These are phyloP conservation scores for Xerocomellus intermedius DNA, from an alignment of 768 basidiomycete species.

Conservation along the genomic window DNA sequence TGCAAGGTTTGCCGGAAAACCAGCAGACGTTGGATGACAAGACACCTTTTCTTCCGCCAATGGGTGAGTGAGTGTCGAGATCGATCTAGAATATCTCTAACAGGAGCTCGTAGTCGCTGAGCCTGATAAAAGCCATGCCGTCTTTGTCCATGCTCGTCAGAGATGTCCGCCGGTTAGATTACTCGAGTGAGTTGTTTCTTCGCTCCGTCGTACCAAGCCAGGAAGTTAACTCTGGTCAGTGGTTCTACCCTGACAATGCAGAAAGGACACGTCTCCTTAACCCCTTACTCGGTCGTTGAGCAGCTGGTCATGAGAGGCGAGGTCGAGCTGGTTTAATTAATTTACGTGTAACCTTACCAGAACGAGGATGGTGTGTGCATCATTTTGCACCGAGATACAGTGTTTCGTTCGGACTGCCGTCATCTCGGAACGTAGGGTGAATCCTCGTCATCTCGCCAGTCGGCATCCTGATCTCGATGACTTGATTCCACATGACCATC, in stretches of 20 bases:
- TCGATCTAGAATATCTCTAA: background rate
- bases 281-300: conserved; percentile 75
- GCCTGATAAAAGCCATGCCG: conserved; percentile 73
- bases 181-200: conserved; percentile 56
- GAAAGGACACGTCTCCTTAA: conserved; percentile 78
- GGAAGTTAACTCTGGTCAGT: conserved; percentile 35
- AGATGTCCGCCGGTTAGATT: conserved; percentile 64
- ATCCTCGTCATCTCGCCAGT: conserved; percentile 42
- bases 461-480: conserved; percentile 44
- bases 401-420: conserved; percentile 5
- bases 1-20: conserved; percentile 77
- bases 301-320: conserved; percentile 69
- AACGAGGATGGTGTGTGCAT: conserved; percentile 10
- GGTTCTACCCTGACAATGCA: conserved; percentile 71
- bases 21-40: conserved; percentile 79
- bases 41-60: conserved; percentile 67
- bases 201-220: background rate
- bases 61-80: conserved; percentile 52
- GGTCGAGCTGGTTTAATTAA: conserved; percentile 67
- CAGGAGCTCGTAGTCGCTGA: conserved; percentile 55
- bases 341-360: conserved; percentile 17
- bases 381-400: conserved; percentile 8
- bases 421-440: conserved; percentile 43
- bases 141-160: conserved; percentile 77
- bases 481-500: conserved; percentile 38